A percentile compares a stretch with the other conserved stretches of the same genome.
These are phyloP conservation scores for Stachybotrys chlorohalonatus DNA, from an alignment of 2,329 filamentous ascomycete species.

Conservation along the genomic window DNA sequence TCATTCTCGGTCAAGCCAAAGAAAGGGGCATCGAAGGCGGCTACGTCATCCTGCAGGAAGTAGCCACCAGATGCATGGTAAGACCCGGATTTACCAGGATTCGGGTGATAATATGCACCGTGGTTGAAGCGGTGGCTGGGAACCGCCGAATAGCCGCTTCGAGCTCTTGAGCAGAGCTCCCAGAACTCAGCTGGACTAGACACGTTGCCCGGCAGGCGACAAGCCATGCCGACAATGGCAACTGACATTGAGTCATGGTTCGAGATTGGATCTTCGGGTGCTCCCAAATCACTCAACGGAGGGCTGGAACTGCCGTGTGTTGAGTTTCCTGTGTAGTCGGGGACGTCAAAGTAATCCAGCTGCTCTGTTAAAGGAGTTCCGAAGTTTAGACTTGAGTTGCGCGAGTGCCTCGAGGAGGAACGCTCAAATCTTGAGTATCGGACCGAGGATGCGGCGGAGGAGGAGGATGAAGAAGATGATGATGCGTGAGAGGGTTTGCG, in stretches of 20 bases:
- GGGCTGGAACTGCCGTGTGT: neutral
- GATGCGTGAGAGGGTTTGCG: neutral
- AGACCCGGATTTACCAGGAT: constrained; percentile 20
- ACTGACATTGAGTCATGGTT: constrained; percentile 1
- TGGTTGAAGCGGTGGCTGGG: constrained; percentile 14
- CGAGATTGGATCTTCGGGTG: neutral
- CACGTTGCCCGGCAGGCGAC: constrained; percentile 26
- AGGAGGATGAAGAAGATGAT: neutral
- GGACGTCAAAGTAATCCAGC: neutral
- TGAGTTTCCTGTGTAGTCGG: neutral
- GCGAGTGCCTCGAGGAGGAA: neutral
- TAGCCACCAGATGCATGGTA: constrained; percentile 4
- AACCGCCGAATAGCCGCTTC: constrained; percentile 21
- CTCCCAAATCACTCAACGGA: neutral
- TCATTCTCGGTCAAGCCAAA: constrained; percentile 14
- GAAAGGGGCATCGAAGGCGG: constrained; percentile 12
- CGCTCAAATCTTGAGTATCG: neutral
- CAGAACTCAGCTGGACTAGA: constrained; percentile 25
- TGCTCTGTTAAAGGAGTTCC: neutral
- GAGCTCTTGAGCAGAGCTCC: constrained; percentile 19
- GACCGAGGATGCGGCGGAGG: neutral
- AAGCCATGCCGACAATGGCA: constrained; percentile 29
- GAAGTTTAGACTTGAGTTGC: neutral
- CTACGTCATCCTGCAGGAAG: neutral
- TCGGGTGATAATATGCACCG: constrained; percentile 13